These are phyloP conservation scores for Zizania latifolia DNA, from an alignment of 176 grass and related monocot genomes.

Conservation along the genomic window DNA sequence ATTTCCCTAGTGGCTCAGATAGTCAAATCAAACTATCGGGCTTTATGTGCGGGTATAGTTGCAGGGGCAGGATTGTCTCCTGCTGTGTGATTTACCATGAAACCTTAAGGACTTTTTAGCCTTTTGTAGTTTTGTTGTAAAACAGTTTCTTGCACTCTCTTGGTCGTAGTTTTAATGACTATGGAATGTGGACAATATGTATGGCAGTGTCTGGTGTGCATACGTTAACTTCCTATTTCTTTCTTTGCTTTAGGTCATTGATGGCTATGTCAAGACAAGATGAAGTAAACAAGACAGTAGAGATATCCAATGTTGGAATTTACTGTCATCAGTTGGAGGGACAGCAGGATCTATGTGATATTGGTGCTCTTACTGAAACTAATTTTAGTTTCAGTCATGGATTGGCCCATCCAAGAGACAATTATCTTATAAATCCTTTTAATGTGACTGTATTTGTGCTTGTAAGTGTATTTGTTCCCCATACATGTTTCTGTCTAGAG, in stretches of 20 bases:
- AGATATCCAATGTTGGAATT: slow-evolving; percentile 76
- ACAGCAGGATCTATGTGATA: slow-evolving; percentile 38
- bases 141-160: background rate
- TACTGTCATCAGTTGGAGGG: slow-evolving; percentile 65
- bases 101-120: slow-evolving; percentile 2
- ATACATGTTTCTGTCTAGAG: slow-evolving; percentile 12
- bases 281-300: slow-evolving; percentile 83
- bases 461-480: slow-evolving; percentile 51
- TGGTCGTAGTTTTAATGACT: background rate
- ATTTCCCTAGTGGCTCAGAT: background rate
- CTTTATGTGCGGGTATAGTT: slow-evolving; percentile 8
- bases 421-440: slow-evolving; percentile 86
- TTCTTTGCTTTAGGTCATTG: slow-evolving; percentile 47
- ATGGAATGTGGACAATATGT: background rate
- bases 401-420: slow-evolving; percentile 56
- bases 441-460: slow-evolving; percentile 62
- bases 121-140: background rate
- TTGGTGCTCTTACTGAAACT: slow-evolving; percentile 36
- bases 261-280: slow-evolving; percentile 67
- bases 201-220: background rate
- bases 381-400: slow-evolving; percentile 30
- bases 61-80: background rate
- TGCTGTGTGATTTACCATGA: background rate
- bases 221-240: background rate
- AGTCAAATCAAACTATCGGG: background rate